Percentiles rank a stretch among this genome's conserved stretches.
phyloP scores from a whole-genome alignment of 73 alveolate species.

The Paramecium caudatum region DNA sequence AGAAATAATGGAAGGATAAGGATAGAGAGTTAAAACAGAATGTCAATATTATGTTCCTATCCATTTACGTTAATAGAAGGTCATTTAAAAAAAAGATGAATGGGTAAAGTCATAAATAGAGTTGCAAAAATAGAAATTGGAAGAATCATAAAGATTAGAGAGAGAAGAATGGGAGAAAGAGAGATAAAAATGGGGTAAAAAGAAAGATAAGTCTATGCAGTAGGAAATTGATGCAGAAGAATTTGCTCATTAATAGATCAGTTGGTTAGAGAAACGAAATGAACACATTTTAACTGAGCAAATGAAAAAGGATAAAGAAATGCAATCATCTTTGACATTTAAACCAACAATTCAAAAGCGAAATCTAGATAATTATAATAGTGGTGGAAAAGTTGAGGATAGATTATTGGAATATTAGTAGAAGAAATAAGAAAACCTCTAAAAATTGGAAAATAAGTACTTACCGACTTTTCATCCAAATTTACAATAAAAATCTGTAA shows the following conservation, averaged over 20 bases:
- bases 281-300: slow-evolving; percentile 25
- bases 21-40: slow-evolving; percentile 31
- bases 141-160: background rate
- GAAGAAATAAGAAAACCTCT: slow-evolving; percentile 6
- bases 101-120: slow-evolving; percentile 52
- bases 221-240: slow-evolving; percentile 47
- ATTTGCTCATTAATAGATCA: background rate
- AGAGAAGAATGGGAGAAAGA: slow-evolving; percentile 11
- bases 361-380: slow-evolving; percentile 14
- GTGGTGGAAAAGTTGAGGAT: slow-evolving; percentile 17
- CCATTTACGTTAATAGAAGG: background rate
- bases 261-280: slow-evolving; percentile 52
- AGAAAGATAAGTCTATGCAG: slow-evolving; percentile 41
- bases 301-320: slow-evolving; percentile 49
- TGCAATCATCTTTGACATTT: background rate
- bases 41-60: slow-evolving; percentile 52
- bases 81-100: slow-evolving; percentile 30
- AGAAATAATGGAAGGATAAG: slow-evolving; percentile 32
- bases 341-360: slow-evolving; percentile 11
- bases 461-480: slow-evolving; percentile 51
- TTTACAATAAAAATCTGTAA: background rate
- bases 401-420: slow-evolving; percentile 49
- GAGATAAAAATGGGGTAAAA: slow-evolving; percentile 12
- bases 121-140: background rate
- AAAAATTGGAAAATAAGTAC: slow-evolving; percentile 29